Evolutionary conservation across 768 basidiomycete genomes (phyloP).

Genomic region (Hirschioporus abietinus): DNA sequence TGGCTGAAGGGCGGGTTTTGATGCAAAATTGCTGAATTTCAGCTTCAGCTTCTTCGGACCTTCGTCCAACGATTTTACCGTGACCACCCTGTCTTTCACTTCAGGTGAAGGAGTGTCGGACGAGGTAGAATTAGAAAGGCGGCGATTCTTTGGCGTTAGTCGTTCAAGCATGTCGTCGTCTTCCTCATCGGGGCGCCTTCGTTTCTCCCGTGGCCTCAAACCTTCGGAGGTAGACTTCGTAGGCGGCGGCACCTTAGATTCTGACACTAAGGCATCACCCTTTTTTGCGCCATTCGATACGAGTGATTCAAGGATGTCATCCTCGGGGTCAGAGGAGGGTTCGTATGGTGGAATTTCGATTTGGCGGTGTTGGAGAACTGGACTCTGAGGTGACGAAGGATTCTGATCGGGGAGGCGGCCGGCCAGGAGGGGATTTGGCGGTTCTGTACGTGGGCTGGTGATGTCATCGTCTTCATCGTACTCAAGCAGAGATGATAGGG

Average conservation of each 20-base stretch:
- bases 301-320: constrained; percentile 52
- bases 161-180: constrained; percentile 61
- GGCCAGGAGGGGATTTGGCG: constrained; percentile 18
- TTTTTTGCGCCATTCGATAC: constrained; percentile 27
- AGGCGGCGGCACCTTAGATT: constrained; percentile 30
- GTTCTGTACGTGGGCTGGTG: constrained; percentile 19
- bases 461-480: constrained; percentile 76
- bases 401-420: constrained; percentile 8
- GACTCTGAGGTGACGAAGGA: constrained; percentile 15
- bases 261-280: constrained; percentile 21
- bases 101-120: constrained; percentile 23
- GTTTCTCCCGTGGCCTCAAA: constrained; percentile 61
- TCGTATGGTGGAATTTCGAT: constrained; percentile 32
- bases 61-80: constrained; percentile 44
- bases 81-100: constrained; percentile 18
- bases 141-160: constrained; percentile 44
- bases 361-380: constrained; percentile 33
- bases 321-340: constrained; percentile 34
- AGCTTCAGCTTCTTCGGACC: constrained; percentile 71
- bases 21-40: constrained; percentile 46
- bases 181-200: constrained; percentile 59
- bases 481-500: constrained; percentile 62
- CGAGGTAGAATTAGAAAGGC: constrained; percentile 43
- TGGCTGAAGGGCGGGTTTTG: constrained; percentile 36
- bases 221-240: constrained; percentile 29